phyloP scores from a whole-genome alignment of 75 land plant species.

The Picea sitchensis region DNA sequence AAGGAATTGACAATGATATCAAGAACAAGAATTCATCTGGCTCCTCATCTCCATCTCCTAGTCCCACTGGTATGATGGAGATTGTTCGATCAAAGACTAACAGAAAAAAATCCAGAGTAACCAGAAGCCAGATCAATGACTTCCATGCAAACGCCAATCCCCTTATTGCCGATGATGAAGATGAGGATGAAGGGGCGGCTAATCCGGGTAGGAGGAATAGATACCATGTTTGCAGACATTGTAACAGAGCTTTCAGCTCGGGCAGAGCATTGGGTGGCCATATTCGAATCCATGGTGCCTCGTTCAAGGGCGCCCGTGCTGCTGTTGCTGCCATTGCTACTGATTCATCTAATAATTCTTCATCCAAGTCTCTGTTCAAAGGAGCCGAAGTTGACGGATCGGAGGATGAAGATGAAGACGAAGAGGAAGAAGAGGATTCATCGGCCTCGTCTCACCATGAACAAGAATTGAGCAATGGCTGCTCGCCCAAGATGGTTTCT shows the following conservation, averaged over 20 bases:
- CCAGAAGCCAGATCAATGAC: constrained; percentile 17
- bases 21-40: too few relatives aligned
- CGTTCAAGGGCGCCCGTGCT: neutral
- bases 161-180: neutral
- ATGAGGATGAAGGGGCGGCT: neutral
- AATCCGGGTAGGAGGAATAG: constrained; percentile 1
- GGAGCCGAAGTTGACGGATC: constrained; percentile 4
- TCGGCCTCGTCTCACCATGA: neutral
- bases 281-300: constrained; percentile 28
- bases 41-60: too few relatives aligned
- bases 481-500: constrained; percentile 6
- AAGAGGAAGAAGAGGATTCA: neutral
- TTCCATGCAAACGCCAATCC: neutral
- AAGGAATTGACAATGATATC: too few relatives aligned
- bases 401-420: neutral
- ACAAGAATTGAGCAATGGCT: neutral
- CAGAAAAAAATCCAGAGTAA: constrained; percentile 12
- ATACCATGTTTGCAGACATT: constrained; percentile 22
- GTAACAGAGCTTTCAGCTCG: constrained; percentile 21
- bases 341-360: constrained; percentile 6
- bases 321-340: neutral
- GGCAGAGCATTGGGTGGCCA: constrained; percentile 36
- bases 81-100: too few relatives aligned
- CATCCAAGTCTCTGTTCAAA: neutral
- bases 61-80: too few relatives aligned